A percentile compares a stretch with the other conserved stretches of the same genome.
Conservation (phyloP, 208 protist genomes). For the Crithidia fasciculata region DNA sequence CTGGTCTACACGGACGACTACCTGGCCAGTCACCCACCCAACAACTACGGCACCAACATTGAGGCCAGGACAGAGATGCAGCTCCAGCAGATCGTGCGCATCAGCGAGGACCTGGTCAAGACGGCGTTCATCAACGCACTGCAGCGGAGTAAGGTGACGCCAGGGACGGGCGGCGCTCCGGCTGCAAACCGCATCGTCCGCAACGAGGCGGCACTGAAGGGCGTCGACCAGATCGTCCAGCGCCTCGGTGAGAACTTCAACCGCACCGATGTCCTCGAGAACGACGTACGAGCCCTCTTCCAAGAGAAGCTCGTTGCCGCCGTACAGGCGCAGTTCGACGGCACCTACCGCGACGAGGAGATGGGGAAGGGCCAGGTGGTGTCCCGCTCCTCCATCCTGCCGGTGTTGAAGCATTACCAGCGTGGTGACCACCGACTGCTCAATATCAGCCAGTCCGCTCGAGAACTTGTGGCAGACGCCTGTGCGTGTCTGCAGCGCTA, state of each 20-base stretch:
- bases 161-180: slow-evolving; percentile 5
- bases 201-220: slow-evolving; percentile 63
- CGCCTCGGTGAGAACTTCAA: slow-evolving; percentile 87
- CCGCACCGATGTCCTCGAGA: slow-evolving; percentile 55
- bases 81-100: slow-evolving; percentile 59
- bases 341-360: slow-evolving; percentile 70
- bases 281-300: slow-evolving; percentile 69
- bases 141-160: slow-evolving; percentile 27
- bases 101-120: slow-evolving; percentile 74
- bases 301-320: slow-evolving; percentile 39
- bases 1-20: slow-evolving; percentile 88
- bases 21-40: slow-evolving; percentile 72
- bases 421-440: slow-evolving; percentile 71
- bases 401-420: slow-evolving; percentile 79
- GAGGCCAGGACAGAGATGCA: slow-evolving; percentile 45
- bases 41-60: slow-evolving; percentile 63
- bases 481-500: slow-evolving; percentile 55
- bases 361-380: slow-evolving; percentile 36
- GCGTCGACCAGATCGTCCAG: slow-evolving; percentile 67
- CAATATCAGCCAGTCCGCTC: slow-evolving; percentile 47
- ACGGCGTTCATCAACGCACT: slow-evolving; percentile 71
- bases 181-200: slow-evolving; percentile 44
- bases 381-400: slow-evolving; percentile 23
- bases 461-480: slow-evolving; percentile 52
- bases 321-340: slow-evolving; percentile 59